Evolutionary conservation across 2,329 filamentous ascomycete species (phyloP).

Genomic region (Ascochyta pisi): DNA sequence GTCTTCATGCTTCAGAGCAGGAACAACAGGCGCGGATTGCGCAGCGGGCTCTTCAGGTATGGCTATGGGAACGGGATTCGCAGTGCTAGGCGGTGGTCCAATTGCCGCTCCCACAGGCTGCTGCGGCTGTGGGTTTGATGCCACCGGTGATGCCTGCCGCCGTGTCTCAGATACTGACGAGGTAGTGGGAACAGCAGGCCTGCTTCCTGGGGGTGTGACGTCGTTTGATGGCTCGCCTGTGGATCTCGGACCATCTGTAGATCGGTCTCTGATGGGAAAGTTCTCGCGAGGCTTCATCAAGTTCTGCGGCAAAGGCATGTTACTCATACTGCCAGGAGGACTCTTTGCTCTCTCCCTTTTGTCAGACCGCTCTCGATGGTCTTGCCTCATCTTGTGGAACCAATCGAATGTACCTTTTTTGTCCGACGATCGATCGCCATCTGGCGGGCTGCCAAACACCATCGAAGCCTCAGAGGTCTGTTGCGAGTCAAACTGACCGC

Average conservation of each 20-base stretch:
- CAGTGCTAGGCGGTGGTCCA: constrained; percentile 10
- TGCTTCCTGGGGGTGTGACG: constrained; percentile 29
- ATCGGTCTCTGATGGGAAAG: constrained; percentile 28
- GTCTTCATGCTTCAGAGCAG: constrained; percentile 8
- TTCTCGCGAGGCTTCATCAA: constrained; percentile 29
- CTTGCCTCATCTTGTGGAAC: constrained; percentile 69
- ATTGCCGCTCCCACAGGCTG: background rate
- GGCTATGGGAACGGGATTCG: constrained; percentile 8
- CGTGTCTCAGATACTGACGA: constrained; percentile 1
- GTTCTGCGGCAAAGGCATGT: constrained; percentile 28
- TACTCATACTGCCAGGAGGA: constrained; percentile 49
- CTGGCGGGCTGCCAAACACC: constrained; percentile 42
- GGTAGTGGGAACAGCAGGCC: constrained; percentile 9
- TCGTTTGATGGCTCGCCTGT: constrained; percentile 29
- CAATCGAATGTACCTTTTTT: constrained; percentile 69
- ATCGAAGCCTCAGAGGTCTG: constrained; percentile 38
- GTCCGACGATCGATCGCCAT: constrained; percentile 53
- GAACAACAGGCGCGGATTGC: background rate
- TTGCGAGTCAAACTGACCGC: constrained; percentile 43
- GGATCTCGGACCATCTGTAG: constrained; percentile 36
- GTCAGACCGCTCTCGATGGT: constrained; percentile 61
- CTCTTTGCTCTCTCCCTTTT: constrained; percentile 62
- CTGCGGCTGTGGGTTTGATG: background rate
- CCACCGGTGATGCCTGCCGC: constrained; percentile 6
- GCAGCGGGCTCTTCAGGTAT: constrained; percentile 11